Base-by-base conservation (phyloP, 2,329 filamentous ascomycete genomes). In the Penicillium crustosum region DNA sequence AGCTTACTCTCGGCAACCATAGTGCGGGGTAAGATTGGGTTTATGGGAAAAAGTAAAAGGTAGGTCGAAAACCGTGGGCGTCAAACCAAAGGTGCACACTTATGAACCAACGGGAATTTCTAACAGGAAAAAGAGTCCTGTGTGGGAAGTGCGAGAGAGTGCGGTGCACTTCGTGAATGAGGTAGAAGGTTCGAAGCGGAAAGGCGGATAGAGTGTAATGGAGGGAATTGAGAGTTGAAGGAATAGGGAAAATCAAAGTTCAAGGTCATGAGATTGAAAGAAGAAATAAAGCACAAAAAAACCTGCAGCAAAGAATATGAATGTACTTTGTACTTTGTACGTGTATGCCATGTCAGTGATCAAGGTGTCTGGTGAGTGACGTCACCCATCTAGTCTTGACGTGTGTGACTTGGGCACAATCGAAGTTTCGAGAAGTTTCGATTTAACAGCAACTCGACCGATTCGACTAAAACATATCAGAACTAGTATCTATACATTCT, bases 1-100 rank as follows among this genome's bases (percentile, higher is more conserved):
- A 97, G 88, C 78, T 95, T 96, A 53, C 90, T 94, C 81, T 97
- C 93, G 70, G 91, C 89, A 67, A 95, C 91, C 93, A 97, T 97
- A 27, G 43, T 57, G 47, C 33, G 43, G 54, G 51, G 33, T 58
- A 55, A 52, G 57, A 47, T 62, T 61, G 53, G 55, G 39, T 59
- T 62, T 39, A 27, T 51, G 42, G 35, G 2, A 15, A 41, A 17
- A 15, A 25, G 25, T 2, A 49, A 39, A 29, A 48, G 33, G 45
- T 1, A n/a, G 19, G n/a, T 35, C 31, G 36, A 27, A 54, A 41
- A 47, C 1, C 25, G 39, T 19, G 38, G 35, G 43, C 29, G 45
- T 25, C 27, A 31, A 50, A 43, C 8, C 23, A 21, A 43, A 31
- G 27, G 13, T 45, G 42, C 7, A 13, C 27, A 4, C 25, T 60